Percentiles rank a stretch among this genome's conserved stretches.
These are phyloP conservation scores for Xylaria grammica DNA, from an alignment of 495 filamentous ascomycete species.

Conservation along the genomic window DNA sequence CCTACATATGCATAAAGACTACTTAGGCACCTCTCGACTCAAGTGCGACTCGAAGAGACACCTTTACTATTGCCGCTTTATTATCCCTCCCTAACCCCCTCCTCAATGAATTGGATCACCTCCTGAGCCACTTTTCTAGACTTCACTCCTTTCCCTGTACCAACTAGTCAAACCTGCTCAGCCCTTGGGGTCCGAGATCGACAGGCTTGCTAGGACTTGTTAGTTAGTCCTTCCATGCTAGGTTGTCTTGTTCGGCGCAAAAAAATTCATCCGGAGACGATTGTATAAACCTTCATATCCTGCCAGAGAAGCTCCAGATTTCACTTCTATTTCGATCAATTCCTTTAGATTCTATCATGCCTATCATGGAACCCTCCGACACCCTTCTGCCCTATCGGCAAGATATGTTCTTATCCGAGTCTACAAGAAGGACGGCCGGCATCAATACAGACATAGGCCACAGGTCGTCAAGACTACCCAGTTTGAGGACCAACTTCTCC, in stretches of 20 bases:
- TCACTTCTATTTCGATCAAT: constrained; percentile 25
- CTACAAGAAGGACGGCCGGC: constrained; percentile 13
- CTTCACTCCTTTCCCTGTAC: constrained; percentile 28
- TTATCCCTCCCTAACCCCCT: constrained; percentile 32
- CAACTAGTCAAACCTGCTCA: constrained; percentile 24
- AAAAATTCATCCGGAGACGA: neutral
- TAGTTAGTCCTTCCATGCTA: constrained; percentile 29
- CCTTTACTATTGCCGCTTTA: constrained; percentile 30
- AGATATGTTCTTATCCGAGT: neutral
- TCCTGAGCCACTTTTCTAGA: constrained; percentile 26
- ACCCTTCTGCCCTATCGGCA: constrained; percentile 19
- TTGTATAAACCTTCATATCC: constrained; percentile 36
- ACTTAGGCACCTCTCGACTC: constrained; percentile 21
- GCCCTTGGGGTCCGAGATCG: constrained; percentile 31
- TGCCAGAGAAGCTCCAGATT: constrained; percentile 31
- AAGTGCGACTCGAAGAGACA: constrained; percentile 29
- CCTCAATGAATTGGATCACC: constrained; percentile 30
- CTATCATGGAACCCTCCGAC: constrained; percentile 34
- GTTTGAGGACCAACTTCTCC: constrained; percentile 33
- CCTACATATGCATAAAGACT: constrained; percentile 34
- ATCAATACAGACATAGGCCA: constrained; percentile 3
- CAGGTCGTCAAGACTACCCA: constrained; percentile 24
- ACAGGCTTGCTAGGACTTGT: constrained; percentile 21
- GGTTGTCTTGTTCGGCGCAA: constrained; percentile 12
- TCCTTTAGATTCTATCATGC: constrained; percentile 14